Evolutionary conservation across 768 basidiomycete species (phyloP).

Genomic region (Leccinum fibrillosum): DNA sequence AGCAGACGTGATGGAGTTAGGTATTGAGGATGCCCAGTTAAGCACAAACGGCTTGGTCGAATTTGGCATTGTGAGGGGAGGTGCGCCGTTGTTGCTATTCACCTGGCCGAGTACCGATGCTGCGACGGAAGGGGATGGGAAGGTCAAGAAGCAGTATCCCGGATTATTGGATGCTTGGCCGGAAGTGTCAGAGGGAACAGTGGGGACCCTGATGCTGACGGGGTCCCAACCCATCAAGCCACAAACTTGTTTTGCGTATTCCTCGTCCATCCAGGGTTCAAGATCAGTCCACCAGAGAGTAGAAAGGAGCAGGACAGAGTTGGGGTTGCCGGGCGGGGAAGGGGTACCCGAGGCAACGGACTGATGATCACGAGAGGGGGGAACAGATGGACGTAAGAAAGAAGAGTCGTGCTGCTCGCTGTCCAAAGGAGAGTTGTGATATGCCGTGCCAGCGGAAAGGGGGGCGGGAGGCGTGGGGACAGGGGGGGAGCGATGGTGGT

Average conservation of each 20-base stretch:
- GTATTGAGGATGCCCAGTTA: conserved; percentile 63
- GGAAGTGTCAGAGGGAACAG: conserved; percentile 51
- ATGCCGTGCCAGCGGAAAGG: conserved; percentile 13
- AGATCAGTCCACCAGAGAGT: conserved; percentile 87
- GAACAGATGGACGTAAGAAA: conserved; percentile 15
- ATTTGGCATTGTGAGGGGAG: conserved; percentile 76
- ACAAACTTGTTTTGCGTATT: conserved; percentile 88
- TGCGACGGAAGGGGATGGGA: conserved; percentile 68
- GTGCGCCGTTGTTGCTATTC: conserved; percentile 40
- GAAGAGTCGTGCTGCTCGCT: conserved; percentile 18
- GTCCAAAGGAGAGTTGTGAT: conserved; percentile 20
- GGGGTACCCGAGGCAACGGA: conserved; percentile 11
- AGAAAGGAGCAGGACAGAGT: conserved; percentile 40
- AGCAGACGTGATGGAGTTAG: conserved; percentile 32
- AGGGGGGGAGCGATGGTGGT: conserved; percentile 43
- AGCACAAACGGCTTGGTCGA: conserved; percentile 78
- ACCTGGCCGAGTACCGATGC: conserved; percentile 69
- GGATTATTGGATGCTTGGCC: conserved; percentile 77
- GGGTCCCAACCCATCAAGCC: conserved; percentile 85
- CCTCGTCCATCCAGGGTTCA: conserved; percentile 97
- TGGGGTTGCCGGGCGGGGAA: conserved; percentile 27
- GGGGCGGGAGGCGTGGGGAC: conserved; percentile 23
- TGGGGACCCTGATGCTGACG: conserved; percentile 69
- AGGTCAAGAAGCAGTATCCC: conserved; percentile 86
- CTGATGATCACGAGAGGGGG: conserved; percentile 17